Evolutionary conservation across 129 eudicot genomes (phyloP).

Genomic region (Centaurea solstitialis): DNA sequence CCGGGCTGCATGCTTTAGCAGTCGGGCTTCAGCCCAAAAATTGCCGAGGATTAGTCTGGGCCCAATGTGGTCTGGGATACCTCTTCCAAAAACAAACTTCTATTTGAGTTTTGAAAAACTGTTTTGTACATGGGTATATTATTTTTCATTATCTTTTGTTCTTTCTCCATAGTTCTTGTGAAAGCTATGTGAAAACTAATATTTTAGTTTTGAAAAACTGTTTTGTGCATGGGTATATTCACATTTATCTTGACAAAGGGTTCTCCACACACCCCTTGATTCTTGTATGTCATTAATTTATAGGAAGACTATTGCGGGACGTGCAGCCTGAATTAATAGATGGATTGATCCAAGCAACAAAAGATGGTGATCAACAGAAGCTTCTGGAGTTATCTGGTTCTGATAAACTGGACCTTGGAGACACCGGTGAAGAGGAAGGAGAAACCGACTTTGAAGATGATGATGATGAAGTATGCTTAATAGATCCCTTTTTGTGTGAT

Average conservation of each 20-base stretch:
- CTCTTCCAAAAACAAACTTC: no score
- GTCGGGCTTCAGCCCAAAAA: no score
- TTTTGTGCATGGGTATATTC: not conserved
- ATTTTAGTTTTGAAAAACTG: not conserved
- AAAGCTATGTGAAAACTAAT: not conserved
- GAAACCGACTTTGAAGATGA: conserved; percentile 48
- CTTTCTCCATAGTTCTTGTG: not conserved
- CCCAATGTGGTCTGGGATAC: no score
- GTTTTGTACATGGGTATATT: not conserved
- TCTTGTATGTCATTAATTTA: conserved; percentile 1
- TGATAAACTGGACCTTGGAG: conserved; percentile 33
- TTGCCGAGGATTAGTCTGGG: no score
- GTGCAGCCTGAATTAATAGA: conserved; percentile 78
- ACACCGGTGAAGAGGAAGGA: conserved; percentile 44
- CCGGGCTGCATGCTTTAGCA: no score
- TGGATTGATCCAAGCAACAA: conserved; percentile 64
- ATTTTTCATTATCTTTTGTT: not conserved
- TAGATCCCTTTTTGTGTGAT: not conserved
- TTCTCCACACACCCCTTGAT: not conserved
- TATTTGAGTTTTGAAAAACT: not conserved
- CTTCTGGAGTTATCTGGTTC: conserved; percentile 60
- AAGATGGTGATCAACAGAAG: conserved; percentile 69
- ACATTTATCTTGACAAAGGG: not conserved
- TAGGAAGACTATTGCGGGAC: conserved; percentile 79
- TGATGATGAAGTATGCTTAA: conserved; percentile 54